Percentiles rank a stretch among this genome's conserved stretches.
phyloP scores from a whole-genome alignment of 805 yeast genomes.

The Zygosaccharomyces siamensis region DNA sequence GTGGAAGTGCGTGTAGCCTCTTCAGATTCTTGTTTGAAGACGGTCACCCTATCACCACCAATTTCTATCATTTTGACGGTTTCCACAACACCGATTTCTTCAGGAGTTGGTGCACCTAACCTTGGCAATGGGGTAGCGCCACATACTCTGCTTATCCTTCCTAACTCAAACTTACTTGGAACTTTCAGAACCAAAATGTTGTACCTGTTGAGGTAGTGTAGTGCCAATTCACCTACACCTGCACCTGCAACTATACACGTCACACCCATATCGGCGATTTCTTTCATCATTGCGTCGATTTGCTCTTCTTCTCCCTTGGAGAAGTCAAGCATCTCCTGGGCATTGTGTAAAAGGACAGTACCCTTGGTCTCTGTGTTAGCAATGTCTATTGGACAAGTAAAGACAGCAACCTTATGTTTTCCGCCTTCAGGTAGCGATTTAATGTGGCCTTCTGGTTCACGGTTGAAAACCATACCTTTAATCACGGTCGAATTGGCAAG shows the following conservation, averaged over 20 bases:
- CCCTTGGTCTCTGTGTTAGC: slow-evolving; percentile 98
- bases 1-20: slow-evolving; percentile 79
- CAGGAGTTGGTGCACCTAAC: slow-evolving; percentile 91
- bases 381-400: slow-evolving; percentile 89
- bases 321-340: slow-evolving; percentile 94
- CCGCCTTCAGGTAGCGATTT: slow-evolving; percentile 48
- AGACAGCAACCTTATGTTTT: slow-evolving; percentile 83
- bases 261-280: slow-evolving; percentile 78
- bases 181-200: slow-evolving; percentile 81
- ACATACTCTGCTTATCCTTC: slow-evolving; percentile 92
- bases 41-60: slow-evolving; percentile 95
- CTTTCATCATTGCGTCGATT: slow-evolving; percentile 78
- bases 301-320: slow-evolving; percentile 95
- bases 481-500: slow-evolving; percentile 70
- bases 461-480: slow-evolving; percentile 96
- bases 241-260: slow-evolving; percentile 92
- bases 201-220: slow-evolving; percentile 86
- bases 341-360: slow-evolving; percentile 91
- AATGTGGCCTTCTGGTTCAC: slow-evolving; percentile 92
- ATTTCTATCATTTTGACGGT: slow-evolving; percentile 86
- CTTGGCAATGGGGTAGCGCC: slow-evolving; percentile 96
- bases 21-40: slow-evolving; percentile 70
- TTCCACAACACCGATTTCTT: slow-evolving; percentile 86
- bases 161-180: slow-evolving; percentile 88
- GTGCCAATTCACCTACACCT: slow-evolving; percentile 85